Percentiles rank a stretch among this genome's conserved stretches.
Evolutionary conservation across 2,329 filamentous ascomycete species (phyloP).

Genomic region (Aspergillus ruber): DNA sequence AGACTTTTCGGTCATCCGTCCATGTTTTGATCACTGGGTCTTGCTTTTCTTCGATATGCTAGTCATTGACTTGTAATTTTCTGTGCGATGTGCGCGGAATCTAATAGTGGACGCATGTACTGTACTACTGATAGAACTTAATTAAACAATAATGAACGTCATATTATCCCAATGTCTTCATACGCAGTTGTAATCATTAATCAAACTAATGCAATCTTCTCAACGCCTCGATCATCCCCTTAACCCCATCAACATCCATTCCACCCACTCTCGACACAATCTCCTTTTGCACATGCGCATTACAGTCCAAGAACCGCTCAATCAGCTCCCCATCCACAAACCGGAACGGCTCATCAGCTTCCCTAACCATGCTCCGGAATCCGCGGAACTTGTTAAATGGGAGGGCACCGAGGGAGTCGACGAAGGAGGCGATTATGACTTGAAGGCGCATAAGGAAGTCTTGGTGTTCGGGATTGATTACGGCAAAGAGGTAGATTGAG

Average conservation of each 20-base stretch:
- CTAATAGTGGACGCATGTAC: not conserved
- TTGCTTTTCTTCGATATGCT: too few relatives aligned
- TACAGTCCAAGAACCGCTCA: slow-evolving; percentile 72
- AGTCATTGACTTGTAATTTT: too few relatives aligned
- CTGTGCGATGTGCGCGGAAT: too few relatives aligned
- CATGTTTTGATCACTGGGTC: too few relatives aligned
- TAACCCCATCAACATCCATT: slow-evolving; percentile 54
- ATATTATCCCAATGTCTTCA: not conserved
- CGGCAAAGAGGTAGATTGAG: slow-evolving; percentile 80
- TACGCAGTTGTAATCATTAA: not conserved
- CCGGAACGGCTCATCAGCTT: slow-evolving; percentile 68
- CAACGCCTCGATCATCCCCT: slow-evolving; percentile 54
- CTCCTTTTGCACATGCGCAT: slow-evolving; percentile 51
- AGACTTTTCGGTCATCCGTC: too few relatives aligned
- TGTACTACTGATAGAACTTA: not conserved
- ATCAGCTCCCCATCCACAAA: slow-evolving; percentile 92
- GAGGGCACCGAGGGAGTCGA: slow-evolving; percentile 65
- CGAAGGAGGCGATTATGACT: slow-evolving; percentile 57
- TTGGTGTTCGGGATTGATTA: slow-evolving; percentile 65
- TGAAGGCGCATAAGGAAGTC: slow-evolving; percentile 82
- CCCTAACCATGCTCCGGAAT: slow-evolving; percentile 65
- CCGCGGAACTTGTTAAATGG: slow-evolving; percentile 75
- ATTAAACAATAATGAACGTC: not conserved
- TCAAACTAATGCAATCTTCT: slow-evolving; percentile 42
- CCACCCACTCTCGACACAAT: slow-evolving; percentile 46